A percentile compares a stretch with the other conserved stretches of the same genome.
Evolutionary conservation across 2,329 filamentous ascomycete genomes (phyloP).

Genomic region (Aspergillus terreus): DNA sequence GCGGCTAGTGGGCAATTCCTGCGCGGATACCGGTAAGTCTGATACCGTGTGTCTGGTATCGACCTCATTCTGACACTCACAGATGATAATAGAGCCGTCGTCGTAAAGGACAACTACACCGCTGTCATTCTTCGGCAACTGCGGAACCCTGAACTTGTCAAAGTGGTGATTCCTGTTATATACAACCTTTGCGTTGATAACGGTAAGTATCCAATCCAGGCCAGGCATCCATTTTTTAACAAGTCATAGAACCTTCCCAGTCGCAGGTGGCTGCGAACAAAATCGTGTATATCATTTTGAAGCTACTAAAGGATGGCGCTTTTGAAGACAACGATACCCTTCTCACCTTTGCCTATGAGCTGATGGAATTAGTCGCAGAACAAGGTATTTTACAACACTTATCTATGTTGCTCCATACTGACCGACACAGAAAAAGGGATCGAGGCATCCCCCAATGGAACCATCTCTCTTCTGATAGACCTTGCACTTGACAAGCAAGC

Average conservation of each 20-base stretch:
- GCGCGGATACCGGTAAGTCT: constrained; percentile 40
- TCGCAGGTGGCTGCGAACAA: constrained; percentile 34
- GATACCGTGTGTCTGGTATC: background rate
- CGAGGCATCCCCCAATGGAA: constrained; percentile 32
- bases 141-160: constrained; percentile 30
- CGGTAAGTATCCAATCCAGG: constrained; percentile 25
- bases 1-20: constrained; percentile 43
- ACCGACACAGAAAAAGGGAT: constrained; percentile 29
- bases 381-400: constrained; percentile 29
- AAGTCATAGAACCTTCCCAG: constrained; percentile 35
- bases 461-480: constrained; percentile 31
- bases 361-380: constrained; percentile 37
- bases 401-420: constrained; percentile 2
- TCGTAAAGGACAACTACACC: constrained; percentile 38
- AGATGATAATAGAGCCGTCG: constrained; percentile 42
- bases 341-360: constrained; percentile 36
- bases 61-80: background rate
- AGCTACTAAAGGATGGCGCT: constrained; percentile 29
- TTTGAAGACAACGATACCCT: constrained; percentile 31
- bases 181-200: constrained; percentile 46
- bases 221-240: constrained; percentile 14
- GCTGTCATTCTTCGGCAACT: constrained; percentile 35
- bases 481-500: constrained; percentile 26
- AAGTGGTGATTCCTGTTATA: constrained; percentile 42
- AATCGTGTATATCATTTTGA: constrained; percentile 35